Base-by-base conservation (phyloP, 2,329 filamentous ascomycete species). In the Cercospora nicotianae region DNA sequence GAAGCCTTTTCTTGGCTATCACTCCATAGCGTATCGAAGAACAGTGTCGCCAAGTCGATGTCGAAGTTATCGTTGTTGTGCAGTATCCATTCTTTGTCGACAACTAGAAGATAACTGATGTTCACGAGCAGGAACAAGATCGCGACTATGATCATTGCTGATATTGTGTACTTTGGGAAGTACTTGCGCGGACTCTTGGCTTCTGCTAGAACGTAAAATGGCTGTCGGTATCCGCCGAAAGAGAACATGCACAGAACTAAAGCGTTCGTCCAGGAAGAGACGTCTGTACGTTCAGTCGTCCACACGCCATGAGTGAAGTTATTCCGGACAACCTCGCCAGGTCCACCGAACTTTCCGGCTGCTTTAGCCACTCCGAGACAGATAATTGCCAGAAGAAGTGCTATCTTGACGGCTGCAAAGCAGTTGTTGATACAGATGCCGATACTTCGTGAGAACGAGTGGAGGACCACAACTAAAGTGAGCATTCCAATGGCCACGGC, bases 341-440 rank as follows among this genome's bases (percentile, higher is more conserved):
- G 58, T 5, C 71, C 71, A 20, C 71, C 71, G 45, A 73, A 69
- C n/a, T 51, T 61, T 13, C 71, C 71, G 30, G 70, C 74, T 55
- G 71, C 72, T 57, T 73, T 70, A 12, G 70, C 74, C 30, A 75
- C 68, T 9, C 80, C 81, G 20, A 80, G 74, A 8, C 82, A 78
- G 51, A 82, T 77, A 59, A 87, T 83, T 9, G 82, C 75, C 1
- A 86, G 64, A 1, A 87, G 79, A 1, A 86, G 80, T 57, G 77
- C 71, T 3, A 86, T 74, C 70, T 87, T 87, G 67, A 85, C 71
- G 3, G 82, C 74, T 3, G 85, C 85, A 33, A 87, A 77, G n/a
- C 80, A 26, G 68, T 87, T 87, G 73, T 84, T 85, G 26, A 87
- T 72, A 23, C 78, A 73, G 53, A 87, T 85, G 2, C 85, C 85